Base-by-base conservation (phyloP, 2,329 filamentous ascomycete genomes). In the Thelonectria discophora region DNA sequence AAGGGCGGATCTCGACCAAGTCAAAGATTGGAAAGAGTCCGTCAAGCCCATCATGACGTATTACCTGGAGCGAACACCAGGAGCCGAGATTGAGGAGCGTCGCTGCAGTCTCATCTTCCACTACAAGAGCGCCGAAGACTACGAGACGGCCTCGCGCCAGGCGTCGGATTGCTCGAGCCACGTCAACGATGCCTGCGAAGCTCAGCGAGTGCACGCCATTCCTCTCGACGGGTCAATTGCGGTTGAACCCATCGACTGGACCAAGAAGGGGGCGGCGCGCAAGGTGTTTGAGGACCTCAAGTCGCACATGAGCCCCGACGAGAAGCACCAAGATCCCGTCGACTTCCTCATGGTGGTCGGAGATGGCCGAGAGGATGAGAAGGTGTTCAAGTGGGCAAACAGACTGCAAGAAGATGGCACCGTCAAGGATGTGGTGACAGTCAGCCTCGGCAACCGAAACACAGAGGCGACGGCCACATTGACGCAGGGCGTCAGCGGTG, bases 341-440 rank as follows among this genome's bases (percentile, higher is more conserved):
- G 93, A 97, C 74, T 98, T 97, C 76, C 78, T 98, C 58, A 88
- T 97, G 80, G 91, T 97, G 7, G 87, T 94, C 34, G 94, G 94
- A 39, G 94, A 97, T 72, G 93, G 94, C 43, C 89, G 94, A 32
- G 94, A 97, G 69, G 95, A 98, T 67, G 94, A 98, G 74, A 90
- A 92, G 69, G 90, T 97, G 18, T 98, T 97, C 80, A 89, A 89
- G 64, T 98, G 95, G 94, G 95, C 94, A 17, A 97, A 97, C 78
- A 83, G 87, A 50, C 80, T 97, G 11, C 83, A 83, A 20, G 82
- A 84, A 3, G 79, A 84, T 9, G 83, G 84, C 17, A 78, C 79
- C 2, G 83, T 93, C 45, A 79, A 88, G 51, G 84, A 92, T 57
- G 91, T 95, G 4, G 88, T 90, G 64, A 97, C 94, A 2, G 93